Evolutionary conservation across 176 grass and related monocot species (phyloP).

Genomic region (Aegilops bicornis): DNA sequence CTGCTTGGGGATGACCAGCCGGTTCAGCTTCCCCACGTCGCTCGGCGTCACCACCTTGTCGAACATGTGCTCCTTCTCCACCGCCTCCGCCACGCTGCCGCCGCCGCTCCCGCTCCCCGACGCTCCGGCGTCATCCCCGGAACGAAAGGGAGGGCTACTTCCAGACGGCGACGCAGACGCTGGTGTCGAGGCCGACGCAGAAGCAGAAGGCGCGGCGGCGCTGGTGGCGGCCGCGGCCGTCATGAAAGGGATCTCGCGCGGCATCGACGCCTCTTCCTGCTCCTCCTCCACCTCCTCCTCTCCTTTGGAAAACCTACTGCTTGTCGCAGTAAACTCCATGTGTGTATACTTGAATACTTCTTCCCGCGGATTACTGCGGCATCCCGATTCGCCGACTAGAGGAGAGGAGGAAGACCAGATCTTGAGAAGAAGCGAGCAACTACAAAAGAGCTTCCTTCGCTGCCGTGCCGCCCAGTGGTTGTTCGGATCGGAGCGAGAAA

Average conservation of each 20-base stretch:
- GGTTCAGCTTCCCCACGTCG: conserved; percentile 97
- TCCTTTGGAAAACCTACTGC: conserved; percentile 47
- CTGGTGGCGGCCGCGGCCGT: not conserved
- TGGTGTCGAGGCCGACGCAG: conserved; percentile 21
- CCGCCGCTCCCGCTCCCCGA: conserved; percentile 38
- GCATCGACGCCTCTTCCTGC: conserved; percentile 26
- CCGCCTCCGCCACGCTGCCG: not conserved
- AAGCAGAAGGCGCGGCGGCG: conserved; percentile 23
- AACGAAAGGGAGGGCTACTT: conserved; percentile 30
- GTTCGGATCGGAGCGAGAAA: not conserved
- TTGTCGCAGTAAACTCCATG: conserved; percentile 41
- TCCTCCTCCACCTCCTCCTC: conserved; percentile 46
- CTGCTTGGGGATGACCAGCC: conserved; percentile 98
- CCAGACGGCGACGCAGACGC: conserved; percentile 24
- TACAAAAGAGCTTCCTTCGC: not conserved
- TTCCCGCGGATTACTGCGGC: not conserved
- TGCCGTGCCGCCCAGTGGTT: no score
- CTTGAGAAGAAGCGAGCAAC: not conserved
- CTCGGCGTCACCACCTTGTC: conserved; percentile 99
- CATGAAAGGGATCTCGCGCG: conserved; percentile 51
- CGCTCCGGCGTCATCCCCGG: conserved; percentile 37
- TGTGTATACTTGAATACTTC: not conserved
- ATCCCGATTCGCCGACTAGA: not conserved
- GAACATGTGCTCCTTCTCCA: conserved; percentile 98
- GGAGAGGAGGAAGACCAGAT: not conserved